These are phyloP conservation scores for Mucuna pruriens DNA, from an alignment of 306 rosid species.

Conservation along the genomic window DNA sequence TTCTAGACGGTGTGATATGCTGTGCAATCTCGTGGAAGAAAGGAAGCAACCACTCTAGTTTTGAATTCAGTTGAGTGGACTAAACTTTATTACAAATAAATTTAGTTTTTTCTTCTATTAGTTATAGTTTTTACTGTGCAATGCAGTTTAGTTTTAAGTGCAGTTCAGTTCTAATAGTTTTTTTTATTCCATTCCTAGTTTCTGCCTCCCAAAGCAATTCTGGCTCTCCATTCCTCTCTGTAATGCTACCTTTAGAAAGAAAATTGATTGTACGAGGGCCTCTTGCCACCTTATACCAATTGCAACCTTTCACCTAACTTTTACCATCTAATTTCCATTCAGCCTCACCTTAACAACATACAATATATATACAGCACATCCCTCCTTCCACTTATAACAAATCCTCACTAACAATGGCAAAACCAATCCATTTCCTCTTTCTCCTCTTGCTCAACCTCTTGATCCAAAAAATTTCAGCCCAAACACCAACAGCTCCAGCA, in stretches of 20 bases:
- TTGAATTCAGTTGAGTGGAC: no score
- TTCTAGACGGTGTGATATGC: no score
- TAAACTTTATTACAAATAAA: no score
- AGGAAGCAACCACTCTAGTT: no score
- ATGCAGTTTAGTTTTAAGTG: no score
- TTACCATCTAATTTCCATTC: constrained; percentile 26
- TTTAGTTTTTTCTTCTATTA: no score
- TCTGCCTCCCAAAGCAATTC: constrained; percentile 30
- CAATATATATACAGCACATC: constrained; percentile 13
- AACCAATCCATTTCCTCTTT: constrained; percentile 27
- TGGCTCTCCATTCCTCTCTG: not conserved
- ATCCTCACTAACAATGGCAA: constrained; percentile 44
- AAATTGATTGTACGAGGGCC: constrained; percentile 41
- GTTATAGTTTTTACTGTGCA: no score
- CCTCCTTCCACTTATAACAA: constrained; percentile 34
- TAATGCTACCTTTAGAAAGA: constrained; percentile 1
- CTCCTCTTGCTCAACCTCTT: not conserved
- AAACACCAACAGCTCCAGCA: constrained; percentile 54
- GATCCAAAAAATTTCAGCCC: not conserved
- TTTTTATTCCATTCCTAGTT: no score
- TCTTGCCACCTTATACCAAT: constrained; percentile 50
- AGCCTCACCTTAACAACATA: constrained; percentile 15
- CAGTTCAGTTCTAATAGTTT: no score
- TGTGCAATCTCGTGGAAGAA: no score
- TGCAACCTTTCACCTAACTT: constrained; percentile 60